Evolutionary conservation across 106 monocot genomes (phyloP).

Genomic region (Acorus gramineus): DNA sequence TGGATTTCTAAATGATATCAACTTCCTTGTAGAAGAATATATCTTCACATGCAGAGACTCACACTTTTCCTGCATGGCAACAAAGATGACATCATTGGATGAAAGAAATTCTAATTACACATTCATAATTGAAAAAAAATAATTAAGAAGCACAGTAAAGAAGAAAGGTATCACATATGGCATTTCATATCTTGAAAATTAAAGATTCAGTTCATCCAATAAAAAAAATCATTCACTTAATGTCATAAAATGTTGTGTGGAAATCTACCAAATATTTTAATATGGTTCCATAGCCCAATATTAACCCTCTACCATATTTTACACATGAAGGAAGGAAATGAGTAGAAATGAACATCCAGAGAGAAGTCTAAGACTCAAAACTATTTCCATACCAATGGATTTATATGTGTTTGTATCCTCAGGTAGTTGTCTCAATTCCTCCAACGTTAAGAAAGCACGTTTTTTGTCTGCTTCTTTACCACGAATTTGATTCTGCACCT

Average conservation of each 20-base stretch:
- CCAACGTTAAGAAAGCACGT: conserved; percentile 81
- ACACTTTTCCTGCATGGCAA: conserved; percentile 71
- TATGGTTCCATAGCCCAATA: no score
- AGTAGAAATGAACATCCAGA: no score
- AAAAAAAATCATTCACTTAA: no score
- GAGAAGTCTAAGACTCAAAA: neutral
- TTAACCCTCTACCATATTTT: no score
- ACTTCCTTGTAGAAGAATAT: neutral
- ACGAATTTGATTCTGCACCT: conserved; percentile 87
- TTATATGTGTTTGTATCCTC: conserved; percentile 92
- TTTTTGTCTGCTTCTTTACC: conserved; percentile 91
- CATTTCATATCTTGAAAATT: neutral
- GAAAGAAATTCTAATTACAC: no score
- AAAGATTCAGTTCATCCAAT: neutral
- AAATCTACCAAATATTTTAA: no score
- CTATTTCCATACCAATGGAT: conserved; percentile 53
- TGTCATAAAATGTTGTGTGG: no score
- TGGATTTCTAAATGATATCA: neutral
- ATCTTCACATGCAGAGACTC: conserved; percentile 22
- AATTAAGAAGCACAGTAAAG: no score
- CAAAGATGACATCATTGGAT: neutral
- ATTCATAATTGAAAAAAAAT: no score
- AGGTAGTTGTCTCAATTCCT: conserved; percentile 75
- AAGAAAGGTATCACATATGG: neutral
- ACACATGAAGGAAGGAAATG: no score